Percentiles rank a stretch among this genome's conserved stretches.
phyloP scores from a whole-genome alignment of 208 protist genomes.

The Trypanosoma vivax region DNA sequence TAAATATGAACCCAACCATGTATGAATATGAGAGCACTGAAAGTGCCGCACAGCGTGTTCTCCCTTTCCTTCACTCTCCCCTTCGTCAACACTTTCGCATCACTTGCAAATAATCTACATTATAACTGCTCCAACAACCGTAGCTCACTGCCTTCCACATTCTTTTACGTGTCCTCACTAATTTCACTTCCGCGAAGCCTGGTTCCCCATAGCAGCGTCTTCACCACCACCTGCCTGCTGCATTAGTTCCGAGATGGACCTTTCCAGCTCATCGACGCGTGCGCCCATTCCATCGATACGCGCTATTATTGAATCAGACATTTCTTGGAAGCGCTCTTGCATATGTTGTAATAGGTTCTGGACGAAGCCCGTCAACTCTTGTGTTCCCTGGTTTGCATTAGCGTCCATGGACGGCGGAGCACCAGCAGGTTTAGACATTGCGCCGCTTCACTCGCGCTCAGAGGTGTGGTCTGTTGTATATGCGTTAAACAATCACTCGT shows the following conservation, averaged over 20 bases:
- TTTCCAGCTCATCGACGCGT: slow-evolving; percentile 92
- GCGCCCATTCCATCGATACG: slow-evolving; percentile 93
- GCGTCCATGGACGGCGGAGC: background rate
- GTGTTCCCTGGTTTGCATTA: slow-evolving; percentile 52
- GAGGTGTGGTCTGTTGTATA: too few species aligned
- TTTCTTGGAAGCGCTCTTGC: slow-evolving; percentile 93
- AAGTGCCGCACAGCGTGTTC: too few species aligned
- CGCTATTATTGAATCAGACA: slow-evolving; percentile 90
- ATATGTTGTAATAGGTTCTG: slow-evolving; percentile 93
- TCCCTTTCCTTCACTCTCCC: too few species aligned
- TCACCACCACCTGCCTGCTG: slow-evolving; percentile 89
- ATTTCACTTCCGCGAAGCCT: slow-evolving; percentile 17
- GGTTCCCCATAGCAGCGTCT: slow-evolving; percentile 29
- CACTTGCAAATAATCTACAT: too few species aligned
- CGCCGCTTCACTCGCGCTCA: too few species aligned
- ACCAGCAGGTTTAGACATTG: slow-evolving; percentile 1
- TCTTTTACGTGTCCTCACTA: too few species aligned
- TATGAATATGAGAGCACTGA: too few species aligned
- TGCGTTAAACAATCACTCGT: too few species aligned
- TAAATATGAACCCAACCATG: too few species aligned
- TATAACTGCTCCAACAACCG: too few species aligned
- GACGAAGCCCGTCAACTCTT: slow-evolving; percentile 91
- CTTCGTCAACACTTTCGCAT: too few species aligned
- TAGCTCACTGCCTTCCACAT: too few species aligned
- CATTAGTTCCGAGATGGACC: slow-evolving; percentile 92